Percentiles rank a stretch among this genome's conserved stretches.
phyloP scores from a whole-genome alignment of 129 eudicot species.

The Chrysanthemum seticuspe region DNA sequence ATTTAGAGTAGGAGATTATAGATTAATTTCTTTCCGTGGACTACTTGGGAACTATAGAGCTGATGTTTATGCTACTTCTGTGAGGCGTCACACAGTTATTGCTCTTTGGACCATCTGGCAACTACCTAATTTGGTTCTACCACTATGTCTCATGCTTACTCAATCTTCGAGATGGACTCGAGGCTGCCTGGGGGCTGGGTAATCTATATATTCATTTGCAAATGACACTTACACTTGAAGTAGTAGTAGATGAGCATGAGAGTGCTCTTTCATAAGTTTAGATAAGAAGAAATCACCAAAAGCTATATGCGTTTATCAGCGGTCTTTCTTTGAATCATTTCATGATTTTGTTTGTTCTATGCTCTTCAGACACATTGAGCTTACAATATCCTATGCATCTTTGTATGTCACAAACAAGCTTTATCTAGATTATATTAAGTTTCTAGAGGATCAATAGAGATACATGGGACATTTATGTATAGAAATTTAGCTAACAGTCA shows the following conservation, averaged over 20 bases:
- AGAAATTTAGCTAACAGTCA: too few relatives aligned
- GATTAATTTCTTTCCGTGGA: not conserved
- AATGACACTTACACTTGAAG: not conserved
- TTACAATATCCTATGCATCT: slow-evolving; percentile 5
- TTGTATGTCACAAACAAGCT: not conserved
- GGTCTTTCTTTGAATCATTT: not conserved
- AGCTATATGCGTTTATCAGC: too few relatives aligned
- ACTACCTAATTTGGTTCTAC: slow-evolving; percentile 7
- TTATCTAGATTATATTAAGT: not conserved
- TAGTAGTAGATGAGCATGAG: slow-evolving; percentile 15
- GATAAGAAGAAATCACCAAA: not conserved
- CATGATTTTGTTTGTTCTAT: not conserved
- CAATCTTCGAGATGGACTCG: not conserved
- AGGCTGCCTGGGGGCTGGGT: not conserved
- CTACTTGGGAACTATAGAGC: too few relatives aligned
- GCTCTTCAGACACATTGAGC: slow-evolving; percentile 7
- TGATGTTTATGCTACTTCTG: not conserved
- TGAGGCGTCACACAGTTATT: not conserved
- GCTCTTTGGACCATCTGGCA: slow-evolving; percentile 8
- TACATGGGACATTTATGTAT: too few relatives aligned
- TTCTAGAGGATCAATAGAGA: too few relatives aligned
- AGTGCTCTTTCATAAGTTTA: slow-evolving; percentile 5
- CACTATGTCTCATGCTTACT: not conserved
- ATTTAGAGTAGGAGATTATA: not conserved
- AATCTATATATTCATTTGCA: not conserved